These are phyloP conservation scores for Phytophthora hybrid DNA, from an alignment of 352 stramenopile species.

Conservation along the genomic window DNA sequence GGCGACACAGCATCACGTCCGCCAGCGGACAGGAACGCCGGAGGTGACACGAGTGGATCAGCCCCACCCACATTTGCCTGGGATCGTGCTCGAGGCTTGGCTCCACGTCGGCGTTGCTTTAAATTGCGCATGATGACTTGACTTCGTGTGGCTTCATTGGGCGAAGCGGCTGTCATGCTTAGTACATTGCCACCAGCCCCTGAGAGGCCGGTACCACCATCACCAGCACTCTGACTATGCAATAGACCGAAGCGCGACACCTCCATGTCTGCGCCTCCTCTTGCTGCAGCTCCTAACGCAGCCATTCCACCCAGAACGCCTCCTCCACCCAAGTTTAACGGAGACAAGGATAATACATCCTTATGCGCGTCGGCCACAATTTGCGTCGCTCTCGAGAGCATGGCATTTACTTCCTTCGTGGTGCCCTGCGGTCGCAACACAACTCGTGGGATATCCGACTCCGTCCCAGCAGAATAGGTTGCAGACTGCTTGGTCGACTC, in stretches of 20 bases:
- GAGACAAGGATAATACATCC: slow-evolving; percentile 21
- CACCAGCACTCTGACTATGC: slow-evolving; percentile 32
- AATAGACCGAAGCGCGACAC: slow-evolving; percentile 36
- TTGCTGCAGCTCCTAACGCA: slow-evolving; percentile 13
- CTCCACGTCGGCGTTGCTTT: slow-evolving; percentile 46
- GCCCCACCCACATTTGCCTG: slow-evolving; percentile 31
- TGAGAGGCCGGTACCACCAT: slow-evolving; percentile 6
- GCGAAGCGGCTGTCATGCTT: slow-evolving; percentile 20
- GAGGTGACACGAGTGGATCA: slow-evolving; percentile 33
- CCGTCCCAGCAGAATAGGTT: slow-evolving; percentile 4
- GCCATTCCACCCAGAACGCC: slow-evolving; percentile 15
- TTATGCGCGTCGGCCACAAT: slow-evolving; percentile 41
- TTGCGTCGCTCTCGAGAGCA: slow-evolving; percentile 49
- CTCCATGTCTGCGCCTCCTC: slow-evolving; percentile 34
- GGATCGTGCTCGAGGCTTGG: slow-evolving; percentile 43
- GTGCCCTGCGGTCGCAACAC: slow-evolving; percentile 25
- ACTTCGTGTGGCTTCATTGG: slow-evolving; percentile 41
- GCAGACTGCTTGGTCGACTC: slow-evolving; percentile 7
- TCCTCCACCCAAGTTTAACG: slow-evolving; percentile 18
- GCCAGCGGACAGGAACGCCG: slow-evolving; percentile 27
- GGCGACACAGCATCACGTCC: slow-evolving; percentile 32
- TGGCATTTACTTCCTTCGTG: slow-evolving; percentile 43
- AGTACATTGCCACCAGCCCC: slow-evolving; percentile 5
- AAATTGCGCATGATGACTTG: slow-evolving; percentile 56
- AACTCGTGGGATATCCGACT: slow-evolving; percentile 15